A percentile compares a stretch with the other conserved stretches of the same genome.
phyloP scores from a whole-genome alignment of 208 protist genomes.

The Trypanosoma caninum region DNA sequence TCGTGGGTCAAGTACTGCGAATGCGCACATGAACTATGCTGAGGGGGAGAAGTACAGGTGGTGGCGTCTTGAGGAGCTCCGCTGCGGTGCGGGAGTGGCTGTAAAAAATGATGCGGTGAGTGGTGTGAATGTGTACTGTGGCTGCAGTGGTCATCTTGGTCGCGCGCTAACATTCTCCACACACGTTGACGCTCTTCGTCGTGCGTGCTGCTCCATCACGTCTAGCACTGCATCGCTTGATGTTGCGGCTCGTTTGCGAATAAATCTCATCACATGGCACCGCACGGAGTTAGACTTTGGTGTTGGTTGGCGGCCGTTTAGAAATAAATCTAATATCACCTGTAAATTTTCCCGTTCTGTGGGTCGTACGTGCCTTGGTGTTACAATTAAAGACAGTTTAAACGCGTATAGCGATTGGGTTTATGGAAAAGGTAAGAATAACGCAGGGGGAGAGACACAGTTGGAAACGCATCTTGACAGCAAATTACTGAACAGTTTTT shows the following conservation, averaged over 20 bases:
- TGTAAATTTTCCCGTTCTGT: constrained; percentile 43
- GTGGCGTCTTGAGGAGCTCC: constrained; percentile 50
- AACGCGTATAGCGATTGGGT: background rate
- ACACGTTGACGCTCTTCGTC: constrained; percentile 72
- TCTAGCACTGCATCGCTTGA: constrained; percentile 43
- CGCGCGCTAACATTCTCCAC: constrained; percentile 39
- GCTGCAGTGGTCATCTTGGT: constrained; percentile 41
- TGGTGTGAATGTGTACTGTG: constrained; percentile 77
- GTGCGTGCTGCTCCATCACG: constrained; percentile 57
- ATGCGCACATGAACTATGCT: no score
- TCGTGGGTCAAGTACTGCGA: no score
- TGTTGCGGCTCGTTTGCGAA: constrained; percentile 52
- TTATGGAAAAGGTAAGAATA: background rate
- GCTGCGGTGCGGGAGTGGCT: constrained; percentile 53
- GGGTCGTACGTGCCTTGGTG: constrained; percentile 35
- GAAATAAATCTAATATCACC: constrained; percentile 24
- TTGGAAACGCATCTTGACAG: no score
- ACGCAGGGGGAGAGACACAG: background rate
- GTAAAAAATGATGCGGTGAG: constrained; percentile 67
- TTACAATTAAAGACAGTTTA: constrained; percentile 45
- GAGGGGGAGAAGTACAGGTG: constrained; percentile 20
- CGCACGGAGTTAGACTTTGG: constrained; percentile 62
- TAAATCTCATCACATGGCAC: constrained; percentile 77
- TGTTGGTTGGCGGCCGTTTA: constrained; percentile 47
- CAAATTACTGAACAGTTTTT: no score